Evolutionary conservation across 768 basidiomycete genomes (phyloP).

Genomic region (Coprinopsis strossmayeri): DNA sequence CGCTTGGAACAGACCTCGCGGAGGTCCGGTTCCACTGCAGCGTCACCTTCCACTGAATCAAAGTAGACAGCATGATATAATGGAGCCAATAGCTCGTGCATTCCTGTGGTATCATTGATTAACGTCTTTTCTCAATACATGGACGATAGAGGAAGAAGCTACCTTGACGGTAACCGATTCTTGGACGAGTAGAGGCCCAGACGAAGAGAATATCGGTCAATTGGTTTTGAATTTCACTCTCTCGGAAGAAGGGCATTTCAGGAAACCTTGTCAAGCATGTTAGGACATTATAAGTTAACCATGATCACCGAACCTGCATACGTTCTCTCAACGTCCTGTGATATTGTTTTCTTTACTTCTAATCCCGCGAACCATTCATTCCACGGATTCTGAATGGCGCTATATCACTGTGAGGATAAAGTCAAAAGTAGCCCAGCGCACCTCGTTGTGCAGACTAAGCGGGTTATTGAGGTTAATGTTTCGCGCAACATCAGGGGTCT

Average conservation of each 20-base stretch:
- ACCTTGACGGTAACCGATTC: conserved; percentile 89
- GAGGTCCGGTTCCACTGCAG: conserved; percentile 23
- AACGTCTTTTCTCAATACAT: background rate
- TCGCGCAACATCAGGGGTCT: conserved; percentile 22
- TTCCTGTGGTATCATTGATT: conserved; percentile 43
- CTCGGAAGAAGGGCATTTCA: conserved; percentile 89
- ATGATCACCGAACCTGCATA: conserved; percentile 32
- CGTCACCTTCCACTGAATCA: conserved; percentile 56
- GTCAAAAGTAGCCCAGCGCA: conserved; percentile 17
- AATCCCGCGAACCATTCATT: conserved; percentile 86
- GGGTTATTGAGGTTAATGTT: conserved; percentile 76
- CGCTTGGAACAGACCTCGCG: conserved; percentile 56
- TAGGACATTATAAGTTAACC: background rate
- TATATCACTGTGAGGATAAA: background rate
- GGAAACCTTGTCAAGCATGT: conserved; percentile 74
- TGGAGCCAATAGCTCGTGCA: conserved; percentile 95
- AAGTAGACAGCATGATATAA: conserved; percentile 78
- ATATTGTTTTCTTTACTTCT: conserved; percentile 83
- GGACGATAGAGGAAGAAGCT: background rate
- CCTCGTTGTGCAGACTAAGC: conserved; percentile 72
- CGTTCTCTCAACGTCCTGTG: conserved; percentile 95
- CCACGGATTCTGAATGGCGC: conserved; percentile 77
- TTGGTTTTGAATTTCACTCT: conserved; percentile 63
- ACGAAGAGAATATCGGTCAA: conserved; percentile 87
- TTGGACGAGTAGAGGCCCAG: conserved; percentile 69